phyloP scores from a whole-genome alignment of 2,329 filamentous ascomycete species.

The Herpotrichia juniperi region DNA sequence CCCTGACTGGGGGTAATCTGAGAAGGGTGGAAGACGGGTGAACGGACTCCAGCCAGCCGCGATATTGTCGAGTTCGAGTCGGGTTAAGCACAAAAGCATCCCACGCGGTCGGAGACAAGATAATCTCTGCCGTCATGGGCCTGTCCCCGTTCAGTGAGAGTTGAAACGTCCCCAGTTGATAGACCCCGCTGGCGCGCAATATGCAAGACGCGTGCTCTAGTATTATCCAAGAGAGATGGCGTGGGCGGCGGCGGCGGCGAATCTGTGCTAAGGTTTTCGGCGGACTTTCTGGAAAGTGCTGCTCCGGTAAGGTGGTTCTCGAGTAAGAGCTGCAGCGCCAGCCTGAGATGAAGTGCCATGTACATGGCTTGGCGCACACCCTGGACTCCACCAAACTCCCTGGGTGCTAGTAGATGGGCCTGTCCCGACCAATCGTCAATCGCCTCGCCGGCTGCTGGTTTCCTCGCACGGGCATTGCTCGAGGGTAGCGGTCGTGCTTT shows the following conservation, averaged over 20 bases:
- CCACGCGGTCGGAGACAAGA: conserved; percentile 8
- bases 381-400: background rate
- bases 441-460: conserved; percentile 19
- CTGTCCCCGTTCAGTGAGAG: background rate
- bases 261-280: conserved; percentile 22
- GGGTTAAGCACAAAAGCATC: conserved; percentile 6
- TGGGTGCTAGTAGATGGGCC: background rate
- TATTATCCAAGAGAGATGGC: background rate
- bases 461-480: conserved; percentile 17
- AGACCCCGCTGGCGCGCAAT: background rate
- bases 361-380: conserved; percentile 18
- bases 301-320: conserved; percentile 29
- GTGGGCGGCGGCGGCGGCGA: conserved; percentile 17
- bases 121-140: background rate
- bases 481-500: conserved; percentile 23
- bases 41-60: conserved; percentile 6
- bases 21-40: conserved; percentile 10
- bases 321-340: conserved; percentile 35
- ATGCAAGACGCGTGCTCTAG: background rate
- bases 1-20: background rate
- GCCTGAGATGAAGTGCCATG: conserved; percentile 8
- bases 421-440: conserved; percentile 27
- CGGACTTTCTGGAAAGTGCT: conserved; percentile 29
- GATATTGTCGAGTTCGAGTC: conserved; percentile 2
- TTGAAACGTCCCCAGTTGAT: conserved; percentile 14